Evolutionary conservation across 2,329 filamentous ascomycete species (phyloP), one percentile per base, ranked within the genome.

Genomic region (Xylaria sp.): DNA sequence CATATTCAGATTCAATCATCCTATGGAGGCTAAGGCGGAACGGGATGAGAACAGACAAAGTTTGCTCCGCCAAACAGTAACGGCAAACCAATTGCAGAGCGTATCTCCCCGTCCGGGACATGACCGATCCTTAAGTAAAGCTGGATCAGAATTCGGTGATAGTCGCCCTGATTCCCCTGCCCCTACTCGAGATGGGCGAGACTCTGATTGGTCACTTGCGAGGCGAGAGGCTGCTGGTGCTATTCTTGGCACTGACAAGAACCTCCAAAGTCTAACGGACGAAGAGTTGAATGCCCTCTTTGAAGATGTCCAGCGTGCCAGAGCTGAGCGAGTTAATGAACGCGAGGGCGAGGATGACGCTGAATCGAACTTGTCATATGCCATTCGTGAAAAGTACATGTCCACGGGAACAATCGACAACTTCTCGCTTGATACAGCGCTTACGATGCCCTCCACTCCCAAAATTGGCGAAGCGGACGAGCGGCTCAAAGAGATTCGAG

Each of bases 1-100:
- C 80, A 99, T 99, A 70, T 98, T 99, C 82, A 88, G 96, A 66
- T 99, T 99, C 84, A 99, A 98, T 76, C 94, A 99, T 78, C 96
- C 96, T 0, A 92, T 97, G 85, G 96, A 99, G 82, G 96, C 96
- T 37, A 90, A 93, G 67, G 95, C 94, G 2, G 96, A 99, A 82
- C 86, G 96, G 64, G 94, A 94, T 13, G 94, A 97, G 77, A 90
- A 93, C 74, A 93, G 92, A 71, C 90, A 94, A 77, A 97, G 93
- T 77, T 84, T 97, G 23, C 84, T 99, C 66, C 91, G 95, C 55
- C 95, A 98, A 77, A 97, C 94, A 1, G 83, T 91, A 44, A 90
- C 89, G 5, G 88, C 87, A 39, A 90, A 81, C 73, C 88, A 90
- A 75, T 78, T 91, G 25, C 86, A 87, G 69, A 83, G 81, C 58